Evolutionary conservation across 1,284 basidiomycete genomes (phyloP).

Genomic region (Puccinia novopanici): DNA sequence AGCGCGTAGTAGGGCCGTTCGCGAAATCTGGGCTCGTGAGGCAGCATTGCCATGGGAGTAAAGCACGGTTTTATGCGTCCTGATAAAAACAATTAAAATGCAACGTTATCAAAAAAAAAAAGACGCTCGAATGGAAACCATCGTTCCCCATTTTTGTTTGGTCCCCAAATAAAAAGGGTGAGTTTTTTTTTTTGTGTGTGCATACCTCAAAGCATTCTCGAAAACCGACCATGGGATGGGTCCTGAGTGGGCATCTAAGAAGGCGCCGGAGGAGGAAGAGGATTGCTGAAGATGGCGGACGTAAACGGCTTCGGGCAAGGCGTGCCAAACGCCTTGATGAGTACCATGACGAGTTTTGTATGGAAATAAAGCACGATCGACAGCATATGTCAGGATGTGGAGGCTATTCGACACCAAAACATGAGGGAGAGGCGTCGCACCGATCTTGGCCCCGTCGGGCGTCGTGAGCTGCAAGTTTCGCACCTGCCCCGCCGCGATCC

Average conservation of each 20-base stretch:
- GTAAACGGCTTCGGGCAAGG: constrained; percentile 38
- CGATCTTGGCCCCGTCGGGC: constrained; percentile 43
- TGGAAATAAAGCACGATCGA: too few relatives aligned
- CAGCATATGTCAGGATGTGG: too few relatives aligned
- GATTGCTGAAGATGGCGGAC: constrained; percentile 29
- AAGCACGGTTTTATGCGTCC: constrained; percentile 40
- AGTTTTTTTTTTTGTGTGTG: neutral
- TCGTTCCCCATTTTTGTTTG: neutral
- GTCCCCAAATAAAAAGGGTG: too few relatives aligned
- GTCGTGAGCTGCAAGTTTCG: constrained; percentile 44
- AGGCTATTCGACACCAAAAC: too few relatives aligned
- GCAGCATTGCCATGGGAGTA: constrained; percentile 46
- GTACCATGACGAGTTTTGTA: too few relatives aligned
- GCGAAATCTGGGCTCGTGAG: constrained; percentile 35
- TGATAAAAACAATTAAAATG: neutral
- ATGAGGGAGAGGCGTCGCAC: too few relatives aligned
- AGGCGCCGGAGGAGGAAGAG: neutral
- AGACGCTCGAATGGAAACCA: too few relatives aligned
- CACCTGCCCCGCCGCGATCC: constrained; percentile 31
- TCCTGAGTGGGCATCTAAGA: constrained; percentile 10
- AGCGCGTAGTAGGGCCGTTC: constrained; percentile 2
- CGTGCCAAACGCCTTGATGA: constrained; percentile 43
- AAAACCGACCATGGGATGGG: constrained; percentile 21
- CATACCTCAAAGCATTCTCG: constrained; percentile 23
- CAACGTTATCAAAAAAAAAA: too few relatives aligned